Evolutionary conservation across 164 flowering plant species (phyloP).

Genomic region (Umbellularia californica): DNA sequence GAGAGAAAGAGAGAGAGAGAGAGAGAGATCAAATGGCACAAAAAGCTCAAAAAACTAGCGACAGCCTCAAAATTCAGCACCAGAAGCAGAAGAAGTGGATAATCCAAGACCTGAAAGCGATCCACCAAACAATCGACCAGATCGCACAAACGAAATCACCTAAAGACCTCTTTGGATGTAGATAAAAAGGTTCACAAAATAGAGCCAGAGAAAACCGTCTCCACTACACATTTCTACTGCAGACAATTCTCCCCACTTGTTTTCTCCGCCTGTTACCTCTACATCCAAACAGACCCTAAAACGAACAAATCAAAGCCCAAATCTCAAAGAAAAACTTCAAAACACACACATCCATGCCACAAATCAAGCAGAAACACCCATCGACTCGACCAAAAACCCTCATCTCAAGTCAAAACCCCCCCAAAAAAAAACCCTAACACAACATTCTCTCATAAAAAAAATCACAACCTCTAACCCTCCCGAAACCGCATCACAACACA

Average conservation of each 20-base stretch:
- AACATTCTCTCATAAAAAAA: background rate
- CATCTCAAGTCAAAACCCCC: background rate
- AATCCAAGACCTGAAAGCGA: no score
- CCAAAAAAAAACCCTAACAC: background rate
- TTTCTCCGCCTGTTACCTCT: no score
- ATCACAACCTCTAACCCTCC: conserved; percentile 3
- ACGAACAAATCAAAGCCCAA: background rate
- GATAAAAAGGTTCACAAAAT: no score
- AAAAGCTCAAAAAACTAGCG: background rate
- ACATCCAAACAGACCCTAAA: no score
- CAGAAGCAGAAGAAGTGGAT: no score
- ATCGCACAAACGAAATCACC: no score
- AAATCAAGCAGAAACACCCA: background rate
- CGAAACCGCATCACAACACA: background rate
- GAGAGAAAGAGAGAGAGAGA: no score
- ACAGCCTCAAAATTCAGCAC: background rate
- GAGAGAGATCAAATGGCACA: background rate
- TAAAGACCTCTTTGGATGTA: no score
- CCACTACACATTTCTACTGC: no score
- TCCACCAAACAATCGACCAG: no score
- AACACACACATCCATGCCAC: background rate
- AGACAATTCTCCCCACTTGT: no score
- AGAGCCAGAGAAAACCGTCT: no score
- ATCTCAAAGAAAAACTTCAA: background rate
- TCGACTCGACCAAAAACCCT: background rate